phyloP scores from a whole-genome alignment of 495 filamentous ascomycete genomes.

The Podospora australis region DNA sequence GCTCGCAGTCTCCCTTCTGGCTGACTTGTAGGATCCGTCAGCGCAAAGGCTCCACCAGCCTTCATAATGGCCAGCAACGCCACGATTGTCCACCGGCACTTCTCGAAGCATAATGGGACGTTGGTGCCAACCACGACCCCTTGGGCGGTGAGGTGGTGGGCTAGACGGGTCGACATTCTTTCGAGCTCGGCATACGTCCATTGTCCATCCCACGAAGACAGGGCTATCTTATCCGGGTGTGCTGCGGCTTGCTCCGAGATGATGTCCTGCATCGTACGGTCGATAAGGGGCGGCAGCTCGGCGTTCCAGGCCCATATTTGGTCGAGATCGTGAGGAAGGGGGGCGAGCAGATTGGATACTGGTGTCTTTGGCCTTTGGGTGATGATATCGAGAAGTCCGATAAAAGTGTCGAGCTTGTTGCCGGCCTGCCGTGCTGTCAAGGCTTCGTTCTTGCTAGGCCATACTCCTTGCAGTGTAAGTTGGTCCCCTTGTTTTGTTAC shows the following conservation, averaged over 20 bases:
- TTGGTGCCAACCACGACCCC: conserved; percentile 43
- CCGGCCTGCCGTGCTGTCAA: conserved; percentile 2
- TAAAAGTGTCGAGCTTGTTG: conserved; percentile 9
- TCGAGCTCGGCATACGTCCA: conserved; percentile 53
- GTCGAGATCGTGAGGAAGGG: conserved; percentile 18
- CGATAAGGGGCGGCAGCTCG: conserved; percentile 30
- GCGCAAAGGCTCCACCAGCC: conserved; percentile 40
- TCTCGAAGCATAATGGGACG: conserved; percentile 51
- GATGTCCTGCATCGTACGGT: conserved; percentile 35
- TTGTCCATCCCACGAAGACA: conserved; percentile 52
- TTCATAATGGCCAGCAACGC: conserved; percentile 49
- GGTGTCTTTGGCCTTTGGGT: conserved; percentile 1
- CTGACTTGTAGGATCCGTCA: conserved; percentile 36
- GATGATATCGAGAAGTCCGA: conserved; percentile 3
- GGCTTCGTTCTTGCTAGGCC: conserved; percentile 4
- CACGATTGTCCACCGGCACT: conserved; percentile 47
- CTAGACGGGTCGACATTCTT: conserved; percentile 40
- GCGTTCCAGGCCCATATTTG: conserved; percentile 38
- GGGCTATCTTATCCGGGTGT: conserved; percentile 25
- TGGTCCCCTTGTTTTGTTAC: neutral
- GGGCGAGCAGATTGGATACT: conserved; percentile 7
- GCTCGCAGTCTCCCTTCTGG: conserved; percentile 44
- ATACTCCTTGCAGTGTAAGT: conserved; percentile 11
- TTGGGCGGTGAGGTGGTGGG: conserved; percentile 30
- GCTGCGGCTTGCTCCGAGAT: conserved; percentile 26